Base-by-base conservation (phyloP, 2,329 filamentous ascomycete genomes). In the Lasiodiplodia hormozganensis region DNA sequence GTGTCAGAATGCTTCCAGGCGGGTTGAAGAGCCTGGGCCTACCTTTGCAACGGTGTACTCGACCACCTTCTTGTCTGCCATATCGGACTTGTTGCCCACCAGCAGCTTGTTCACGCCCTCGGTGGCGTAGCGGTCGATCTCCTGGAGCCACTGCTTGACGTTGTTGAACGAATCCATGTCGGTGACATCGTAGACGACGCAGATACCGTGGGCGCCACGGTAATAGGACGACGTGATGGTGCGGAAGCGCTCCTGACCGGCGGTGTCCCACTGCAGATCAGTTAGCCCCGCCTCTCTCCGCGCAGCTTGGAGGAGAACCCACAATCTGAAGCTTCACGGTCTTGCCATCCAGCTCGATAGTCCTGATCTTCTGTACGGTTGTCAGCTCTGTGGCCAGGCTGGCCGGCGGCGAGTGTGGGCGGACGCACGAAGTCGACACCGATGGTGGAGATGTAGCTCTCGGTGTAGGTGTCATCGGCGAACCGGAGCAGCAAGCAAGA, bases 151-250 rank as follows among this genome's bases (percentile, higher is more conserved):
- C 88, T 99, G 96, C 92, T 99, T 98, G 78, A 99, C 96, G 86
- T 98, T 99, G 90, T 99, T 98, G 93, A 99, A 99, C 36, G 93
- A 97, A 83, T 98, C 96, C 95, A 98, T 97, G 82, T 99, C 96
- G 75, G 96, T 99, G 79, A 99, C 96, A 90, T 99, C 96, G 88
- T 98, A 99, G 81, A 99, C 96, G 75, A 99, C 95, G 85, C 96
- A 99, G 85, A 99, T 99, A 77, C 96, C 96, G 85, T 98, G 96
- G 74, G 96, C 96, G 78, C 96, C 96, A 80, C 96, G 93, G 88
- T 99, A 99, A 89, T 99, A 99, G 71, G 96, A 98, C 52, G 95
- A 98, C 71, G 96, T 99, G 86, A 99, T 99, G 77, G 96, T 99
- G 82, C 96, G 92, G 93, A 99, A 99, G 79, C 96, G 94, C 85